phyloP scores from a whole-genome alignment of 257 asterid genomes.

The Ophiorrhiza pumila region DNA sequence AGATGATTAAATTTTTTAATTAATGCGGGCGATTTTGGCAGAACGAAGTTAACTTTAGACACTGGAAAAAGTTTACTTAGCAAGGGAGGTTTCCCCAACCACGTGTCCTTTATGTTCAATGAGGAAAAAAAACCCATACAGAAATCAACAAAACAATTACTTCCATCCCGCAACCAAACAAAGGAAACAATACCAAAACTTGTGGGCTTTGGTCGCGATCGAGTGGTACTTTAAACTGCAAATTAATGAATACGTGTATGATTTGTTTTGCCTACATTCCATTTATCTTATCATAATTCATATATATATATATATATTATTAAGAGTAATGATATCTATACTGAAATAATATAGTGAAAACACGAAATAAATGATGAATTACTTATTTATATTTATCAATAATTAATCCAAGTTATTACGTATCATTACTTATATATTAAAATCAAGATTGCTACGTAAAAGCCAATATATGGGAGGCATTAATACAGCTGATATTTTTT shows the following conservation, averaged over 20 bases:
- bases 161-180: constrained; percentile 11
- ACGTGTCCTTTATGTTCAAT: constrained; percentile 9
- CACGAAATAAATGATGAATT: no score
- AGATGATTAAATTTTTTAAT: neutral
- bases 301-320: no score
- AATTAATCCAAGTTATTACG: no score
- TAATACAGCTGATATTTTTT: no score
- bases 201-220: neutral
- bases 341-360: no score
- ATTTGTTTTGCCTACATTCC: neutral
- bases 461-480: no score
- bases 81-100: constrained; percentile 24
- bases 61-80: constrained; percentile 28
- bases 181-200: neutral
- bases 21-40: neutral
- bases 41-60: constrained; percentile 1
- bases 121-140: neutral
- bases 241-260: neutral
- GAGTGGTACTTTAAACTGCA: no score
- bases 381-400: no score
- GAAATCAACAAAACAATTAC: neutral
- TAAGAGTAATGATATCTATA: no score
- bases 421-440: no score
- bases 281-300: no score
- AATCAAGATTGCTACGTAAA: no score